These are phyloP conservation scores for Corymbia calophylla DNA, from an alignment of 441 rosid species.

Conservation along the genomic window DNA sequence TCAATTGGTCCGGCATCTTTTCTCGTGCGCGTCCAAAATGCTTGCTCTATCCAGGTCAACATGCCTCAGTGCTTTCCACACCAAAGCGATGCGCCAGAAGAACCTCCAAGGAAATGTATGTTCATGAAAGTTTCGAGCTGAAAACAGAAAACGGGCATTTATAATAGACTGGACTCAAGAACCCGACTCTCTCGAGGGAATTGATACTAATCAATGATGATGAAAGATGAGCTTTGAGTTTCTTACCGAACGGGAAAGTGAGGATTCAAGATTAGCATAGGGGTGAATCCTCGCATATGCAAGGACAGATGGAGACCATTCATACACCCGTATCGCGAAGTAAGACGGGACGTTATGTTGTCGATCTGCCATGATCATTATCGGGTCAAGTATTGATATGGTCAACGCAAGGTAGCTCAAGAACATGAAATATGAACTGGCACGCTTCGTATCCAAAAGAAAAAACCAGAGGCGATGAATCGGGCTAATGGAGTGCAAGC, in stretches of 20 bases:
- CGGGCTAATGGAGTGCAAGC: not conserved
- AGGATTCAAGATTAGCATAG: not conserved
- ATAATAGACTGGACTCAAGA: not conserved
- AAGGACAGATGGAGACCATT: not conserved
- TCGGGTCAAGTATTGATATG: not conserved
- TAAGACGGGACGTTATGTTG: rapidly evolving
- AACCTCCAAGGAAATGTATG: not conserved
- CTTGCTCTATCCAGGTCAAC: not conserved
- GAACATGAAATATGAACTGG: not conserved
- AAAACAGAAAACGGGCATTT: not conserved
- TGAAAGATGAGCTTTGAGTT: not conserved
- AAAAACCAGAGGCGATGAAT: not conserved
- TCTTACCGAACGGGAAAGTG: not conserved
- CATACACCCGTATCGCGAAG: not conserved
- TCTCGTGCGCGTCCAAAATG: not conserved
- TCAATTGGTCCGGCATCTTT: not conserved
- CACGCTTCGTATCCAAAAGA: not conserved
- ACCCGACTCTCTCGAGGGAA: not conserved
- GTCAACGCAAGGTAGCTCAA: not conserved
- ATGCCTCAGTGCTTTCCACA: not conserved
- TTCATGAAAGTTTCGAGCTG: not conserved
- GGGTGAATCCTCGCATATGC: not conserved
- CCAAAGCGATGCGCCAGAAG: not conserved
- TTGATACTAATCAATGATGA: not conserved
- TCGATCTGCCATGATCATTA: not conserved